These are phyloP conservation scores for Rhodotorula toruloides DNA, from an alignment of 768 basidiomycete genomes.

Conservation along the genomic window DNA sequence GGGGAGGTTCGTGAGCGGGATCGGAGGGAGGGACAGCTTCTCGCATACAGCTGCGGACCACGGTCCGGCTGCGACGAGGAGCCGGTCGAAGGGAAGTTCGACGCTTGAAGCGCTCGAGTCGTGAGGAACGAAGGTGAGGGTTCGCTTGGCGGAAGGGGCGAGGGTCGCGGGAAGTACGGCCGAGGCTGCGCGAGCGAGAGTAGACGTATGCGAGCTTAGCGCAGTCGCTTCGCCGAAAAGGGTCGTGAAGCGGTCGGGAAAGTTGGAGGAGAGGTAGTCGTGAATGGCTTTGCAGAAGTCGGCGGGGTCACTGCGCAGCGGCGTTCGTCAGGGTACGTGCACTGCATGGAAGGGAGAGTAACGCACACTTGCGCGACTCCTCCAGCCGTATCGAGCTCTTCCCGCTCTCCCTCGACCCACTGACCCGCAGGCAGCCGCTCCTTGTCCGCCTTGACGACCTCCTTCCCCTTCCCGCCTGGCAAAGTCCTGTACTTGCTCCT, in stretches of 20 bases:
- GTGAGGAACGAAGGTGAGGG: neutral
- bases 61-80: conserved; percentile 49
- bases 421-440: neutral
- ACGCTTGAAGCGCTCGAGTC: neutral
- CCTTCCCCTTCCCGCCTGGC: conserved; percentile 21
- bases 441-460: neutral
- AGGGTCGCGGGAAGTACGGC: too few relatives aligned
- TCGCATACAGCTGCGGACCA: conserved; percentile 45
- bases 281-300: conserved; percentile 23
- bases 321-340: neutral
- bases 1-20: conserved; percentile 31
- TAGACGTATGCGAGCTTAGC: too few relatives aligned
- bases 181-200: too few relatives aligned
- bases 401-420: conserved; percentile 27
- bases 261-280: neutral
- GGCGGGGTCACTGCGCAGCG: conserved; percentile 17
- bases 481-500: conserved; percentile 36
- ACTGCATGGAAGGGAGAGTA: too few relatives aligned
- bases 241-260: conserved; percentile 6
- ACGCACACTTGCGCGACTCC: conserved; percentile 34
- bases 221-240: neutral
- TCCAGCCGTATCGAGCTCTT: conserved; percentile 22
- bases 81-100: conserved; percentile 44
- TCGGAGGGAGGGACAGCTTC: conserved; percentile 4
- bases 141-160: neutral